phyloP scores from a whole-genome alignment of 805 yeast genomes.

The Lipomyces lipofer region DNA sequence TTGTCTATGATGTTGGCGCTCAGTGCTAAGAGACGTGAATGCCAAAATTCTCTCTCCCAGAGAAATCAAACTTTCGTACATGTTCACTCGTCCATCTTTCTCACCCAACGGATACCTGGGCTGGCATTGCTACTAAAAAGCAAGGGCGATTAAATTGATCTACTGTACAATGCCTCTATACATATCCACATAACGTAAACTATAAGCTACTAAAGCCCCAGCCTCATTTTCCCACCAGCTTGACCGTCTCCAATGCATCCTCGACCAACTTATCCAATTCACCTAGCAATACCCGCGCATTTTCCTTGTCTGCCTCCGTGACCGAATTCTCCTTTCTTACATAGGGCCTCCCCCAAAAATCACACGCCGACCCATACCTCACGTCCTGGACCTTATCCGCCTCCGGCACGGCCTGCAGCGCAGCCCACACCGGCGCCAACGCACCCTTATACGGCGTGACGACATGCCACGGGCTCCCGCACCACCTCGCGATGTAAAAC shows the following conservation, averaged over 20 bases:
- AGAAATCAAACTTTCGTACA: too few relatives aligned
- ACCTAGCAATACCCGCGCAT: constrained; percentile 9
- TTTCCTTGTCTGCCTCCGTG: constrained; percentile 13
- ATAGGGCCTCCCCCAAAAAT: constrained; percentile 59
- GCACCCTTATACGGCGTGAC: constrained; percentile 89
- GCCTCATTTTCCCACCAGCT: not conserved
- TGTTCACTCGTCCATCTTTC: too few relatives aligned
- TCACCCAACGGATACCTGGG: too few relatives aligned
- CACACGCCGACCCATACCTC: constrained; percentile 73
- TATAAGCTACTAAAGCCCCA: too few relatives aligned
- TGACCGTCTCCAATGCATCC: constrained; percentile 4
- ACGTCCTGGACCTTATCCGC: constrained; percentile 49
- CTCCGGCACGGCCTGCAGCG: constrained; percentile 52
- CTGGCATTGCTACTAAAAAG: too few relatives aligned
- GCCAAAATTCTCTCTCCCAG: too few relatives aligned
- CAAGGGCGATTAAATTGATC: too few relatives aligned
- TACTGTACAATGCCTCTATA: too few relatives aligned
- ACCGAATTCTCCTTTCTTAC: constrained; percentile 5
- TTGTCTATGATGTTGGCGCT: too few relatives aligned
- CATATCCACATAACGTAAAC: too few relatives aligned
- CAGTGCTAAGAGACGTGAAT: too few relatives aligned
- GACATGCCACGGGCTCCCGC: constrained; percentile 88
- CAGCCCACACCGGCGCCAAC: constrained; percentile 75
- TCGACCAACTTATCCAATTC: constrained; percentile 18
- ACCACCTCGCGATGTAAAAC: constrained; percentile 76